Base-by-base conservation (phyloP, 345 rosid genomes). In the Arabidopsis thaliana region DNA sequence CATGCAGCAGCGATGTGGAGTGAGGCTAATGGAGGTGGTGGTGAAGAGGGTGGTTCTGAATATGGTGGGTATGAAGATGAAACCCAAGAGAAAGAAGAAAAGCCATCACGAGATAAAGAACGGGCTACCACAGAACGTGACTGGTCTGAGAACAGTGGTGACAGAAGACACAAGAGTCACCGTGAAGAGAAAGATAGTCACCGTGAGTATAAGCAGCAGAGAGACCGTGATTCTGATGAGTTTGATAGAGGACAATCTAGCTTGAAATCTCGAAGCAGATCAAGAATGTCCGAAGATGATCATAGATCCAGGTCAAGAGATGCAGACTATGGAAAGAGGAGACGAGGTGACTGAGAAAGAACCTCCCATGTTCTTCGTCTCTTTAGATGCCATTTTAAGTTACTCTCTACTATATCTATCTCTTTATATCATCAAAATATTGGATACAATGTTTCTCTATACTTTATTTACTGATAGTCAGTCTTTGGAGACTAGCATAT, bases 21-120 rank as follows among this genome's bases (percentile, higher is more conserved):
- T 32, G 97, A 91, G 70, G 57, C 94, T 57, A 86, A 79, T 79
- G 88, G 88, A 86, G 92, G 88, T 79, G 97, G 90, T 44, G 91
- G 88, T 64, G 97, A 91, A 76, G 97, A 91, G 59, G 94, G 91
- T 74, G 91, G 86, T 59, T 91, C 93, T 83, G 97, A 91, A 53
- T 83, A 91, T 85, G 92, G 81, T 58, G 80, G 92, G 10, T 89
- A 86, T 36, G 94, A 91, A 71, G 94, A 91, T 81, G 92, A 75
- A 40, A 91, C 58, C 73, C 87, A 86, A 59, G 97, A 91, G 74
- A 91, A 86, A 76, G 91, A 88, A 62, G 83, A 58, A 6, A 81
- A 88, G 76, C 82, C 90, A 59, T 59, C 87, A 23, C 78, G 89
- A 56, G 91, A 88, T 14, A 90, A 86, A 78, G 91, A 90, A 67